Base-by-base conservation (phyloP, 768 basidiomycete genomes). In the Paxillus ammoniavirescens region DNA sequence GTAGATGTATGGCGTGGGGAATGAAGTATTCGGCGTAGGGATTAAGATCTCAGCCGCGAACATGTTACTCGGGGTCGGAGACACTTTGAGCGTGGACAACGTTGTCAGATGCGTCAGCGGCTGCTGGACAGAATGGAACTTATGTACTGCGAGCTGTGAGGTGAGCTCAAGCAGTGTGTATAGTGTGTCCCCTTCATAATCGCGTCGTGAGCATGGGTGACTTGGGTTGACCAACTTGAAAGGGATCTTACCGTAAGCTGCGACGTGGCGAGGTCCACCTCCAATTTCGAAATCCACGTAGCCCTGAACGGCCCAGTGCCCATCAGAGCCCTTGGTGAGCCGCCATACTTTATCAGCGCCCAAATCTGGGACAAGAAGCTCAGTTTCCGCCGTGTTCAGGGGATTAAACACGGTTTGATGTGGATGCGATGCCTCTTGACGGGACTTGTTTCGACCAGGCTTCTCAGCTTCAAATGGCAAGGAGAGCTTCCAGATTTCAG, bases 401-500 rank as follows among this genome's bases (percentile, higher is more conserved):
- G 58, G n/a, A 47, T 62, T 65, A 54, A 67, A 53, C 52, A 78
- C 62, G 33, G 84, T 82, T 61, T 93, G 87, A 70, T 93, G 92
- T 0, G 89, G 87, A 64, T 94, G 93, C 4, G 90, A 77, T 5
- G 73, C 68, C 51, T 83, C 80, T 65, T 94, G 93, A 33, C 92
- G 79, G 17, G 79, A 78, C 6, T 65, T 61, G 63, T 89, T 77
- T 1, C 89, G 89, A 0, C 91, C 89, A 0, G 75, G 73, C 1
- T 81, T 83, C 13, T 62, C 59, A 14, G 23, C 31, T 26, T 65
- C 65, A 43, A 91, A 76, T 2, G 69, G 65, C 21, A 71, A 40
- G 42, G 73, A 65, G 28, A 82, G 61, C 7, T 65, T 72, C 36
- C 66, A 68, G 6, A 75, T 61, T 9, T 66, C 53, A 6, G 71